Base-by-base conservation (phyloP, 352 stramenopile genomes). In the Nothophytophthora sp. region DNA sequence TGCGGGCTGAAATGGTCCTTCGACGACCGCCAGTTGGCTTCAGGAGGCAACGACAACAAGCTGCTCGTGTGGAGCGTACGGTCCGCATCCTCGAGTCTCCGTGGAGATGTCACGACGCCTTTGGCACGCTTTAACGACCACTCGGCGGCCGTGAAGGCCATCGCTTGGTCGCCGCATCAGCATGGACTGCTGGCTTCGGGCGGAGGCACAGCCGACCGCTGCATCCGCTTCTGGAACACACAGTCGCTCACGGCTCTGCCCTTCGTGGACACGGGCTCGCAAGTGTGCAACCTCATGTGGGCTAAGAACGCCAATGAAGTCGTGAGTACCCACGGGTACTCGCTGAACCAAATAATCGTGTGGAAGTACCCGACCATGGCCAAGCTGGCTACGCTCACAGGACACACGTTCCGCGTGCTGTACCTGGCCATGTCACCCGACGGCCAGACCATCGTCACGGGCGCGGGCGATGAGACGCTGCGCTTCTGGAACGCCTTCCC, bases 311-410 rank as follows among this genome's bases (percentile, higher is more conserved):
- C 90, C 43, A 99, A 99, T 68, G 97, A 99, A 56, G 88, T 99
- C 52, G 96, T 99, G 49, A 98, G 92, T 53, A 99, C 96, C n/a
- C 97, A 99, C 72, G 97, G 97, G 20, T 99, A 99, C 79, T 98
- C 89, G 51, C 80, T 99, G 19, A 99, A 99, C 85, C 88, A 96
- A 62, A 98, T 99, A 71, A 98, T 98, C 55, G 83, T 99, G 55
- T 98, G 95, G 96, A 94, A 97, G 54, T 99, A 99, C 66, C 96
- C 96, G 35, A 96, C 63, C 29, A 98, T 99, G 91, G 90, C 84
- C 33, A 99, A 99, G 69, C 81, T 99, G 33, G 92, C 92, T 23
- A 99, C 96, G 13, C 73, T 99, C 42, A 99, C 96, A 3, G 96
- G 96, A 13, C 96, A 99, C 67, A 97, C 91, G 6, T 97, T 96